phyloP scores from a whole-genome alignment of 257 asterid genomes.

The Scutellaria baicalensis region DNA sequence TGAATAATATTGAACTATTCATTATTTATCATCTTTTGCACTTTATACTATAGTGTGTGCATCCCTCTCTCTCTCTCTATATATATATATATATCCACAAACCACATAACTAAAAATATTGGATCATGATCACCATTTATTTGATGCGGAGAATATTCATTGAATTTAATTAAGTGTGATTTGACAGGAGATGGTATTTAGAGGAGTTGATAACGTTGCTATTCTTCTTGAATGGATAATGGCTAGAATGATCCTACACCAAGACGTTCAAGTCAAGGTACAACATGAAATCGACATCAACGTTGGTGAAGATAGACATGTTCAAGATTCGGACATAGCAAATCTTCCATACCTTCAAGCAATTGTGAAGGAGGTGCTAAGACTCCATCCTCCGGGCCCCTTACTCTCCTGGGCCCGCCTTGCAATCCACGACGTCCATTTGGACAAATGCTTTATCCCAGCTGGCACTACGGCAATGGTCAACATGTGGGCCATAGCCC shows the following conservation, averaged over 20 bases:
- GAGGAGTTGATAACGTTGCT: conserved; percentile 61
- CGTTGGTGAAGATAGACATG: conserved; percentile 7
- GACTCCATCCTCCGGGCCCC: conserved; percentile 70
- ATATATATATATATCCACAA: too few relatives aligned
- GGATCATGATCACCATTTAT: too few relatives aligned
- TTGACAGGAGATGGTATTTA: conserved; percentile 55
- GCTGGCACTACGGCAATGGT: conserved; percentile 72
- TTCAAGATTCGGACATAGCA: conserved; percentile 37
- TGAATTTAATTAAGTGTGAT: not conserved
- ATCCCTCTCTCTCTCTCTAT: too few relatives aligned
- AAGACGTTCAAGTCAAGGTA: conserved; percentile 44
- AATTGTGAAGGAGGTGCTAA: conserved; percentile 43
- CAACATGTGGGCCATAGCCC: conserved; percentile 79
- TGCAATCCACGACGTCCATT: conserved; percentile 38
- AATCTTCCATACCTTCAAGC: conserved; percentile 52
- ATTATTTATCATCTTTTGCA: not conserved
- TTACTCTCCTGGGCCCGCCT: conserved; percentile 76
- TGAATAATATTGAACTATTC: not conserved
- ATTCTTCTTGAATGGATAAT: conserved; percentile 64
- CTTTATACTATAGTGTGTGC: not conserved
- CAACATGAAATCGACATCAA: conserved; percentile 34
- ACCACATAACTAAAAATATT: too few relatives aligned
- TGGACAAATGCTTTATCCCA: conserved; percentile 41
- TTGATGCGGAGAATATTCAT: not conserved
- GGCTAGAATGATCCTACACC: conserved; percentile 54